Evolutionary conservation across 202 grass and related monocot species (phyloP), one percentile per base, ranked within the genome.

Genomic region (Eragrostis tef): DNA sequence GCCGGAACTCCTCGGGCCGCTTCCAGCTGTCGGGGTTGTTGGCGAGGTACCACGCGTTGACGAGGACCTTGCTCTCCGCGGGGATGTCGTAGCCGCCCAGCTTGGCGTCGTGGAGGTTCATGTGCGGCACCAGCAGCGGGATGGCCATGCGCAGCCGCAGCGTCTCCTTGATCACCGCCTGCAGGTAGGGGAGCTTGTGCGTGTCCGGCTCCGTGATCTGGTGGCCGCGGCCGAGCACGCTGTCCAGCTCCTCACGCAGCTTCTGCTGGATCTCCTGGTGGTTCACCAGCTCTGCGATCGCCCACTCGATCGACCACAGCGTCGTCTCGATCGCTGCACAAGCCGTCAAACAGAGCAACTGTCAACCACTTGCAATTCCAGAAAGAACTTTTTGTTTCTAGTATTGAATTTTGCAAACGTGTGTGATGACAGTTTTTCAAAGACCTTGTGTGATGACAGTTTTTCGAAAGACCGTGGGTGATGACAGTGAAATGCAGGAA

Each of bases 281-380:
- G 89, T 97, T 97, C 80, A 97, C 91, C 51, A 97, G 85, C 85
- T 97, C 94, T 21, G 89, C 94, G 45, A 97, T 82, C 24, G 19
- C 94, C 94, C 94, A 97, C 77, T 97, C 91, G 6, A 97, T 97
- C 36, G 94, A 97, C 91, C 91, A 97, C 52, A 97, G 66, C 21
- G 94, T 97, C 21, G 91, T 97, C 87, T 97, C 91, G 39, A 94
- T 90, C 17, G 91, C 94, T 97, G 94, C 74, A 94, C 62, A 3
- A 9, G n/a, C 2, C 15, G 11, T 11, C 57, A 79, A 53, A 39
- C 41, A 31, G 5, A 81, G 41, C 17, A 58, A 71, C 14, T 27
- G 21, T 50, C 6, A 39, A 14, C 9, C 57, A 25, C 22, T 29
- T 71, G 24, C 46, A 31, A 15, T 27, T 71, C 20, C 44, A 8